These are phyloP conservation scores for Cadophora gregata DNA, from an alignment of 2,329 filamentous ascomycete species.

Conservation along the genomic window DNA sequence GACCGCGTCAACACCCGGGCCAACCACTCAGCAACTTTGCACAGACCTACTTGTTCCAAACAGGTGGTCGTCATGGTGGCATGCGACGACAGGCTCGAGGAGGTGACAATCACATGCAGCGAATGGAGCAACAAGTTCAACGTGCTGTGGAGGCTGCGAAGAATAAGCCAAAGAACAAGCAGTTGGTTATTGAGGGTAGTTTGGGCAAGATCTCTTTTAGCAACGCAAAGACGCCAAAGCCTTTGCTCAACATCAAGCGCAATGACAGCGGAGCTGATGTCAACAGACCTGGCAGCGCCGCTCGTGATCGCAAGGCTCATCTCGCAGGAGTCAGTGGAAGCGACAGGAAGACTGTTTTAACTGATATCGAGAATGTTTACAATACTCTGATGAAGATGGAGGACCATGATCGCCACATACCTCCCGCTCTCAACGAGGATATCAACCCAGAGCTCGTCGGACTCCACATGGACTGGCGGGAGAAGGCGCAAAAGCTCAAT, in stretches of 20 bases:
- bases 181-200: conserved; percentile 94
- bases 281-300: conserved; percentile 56
- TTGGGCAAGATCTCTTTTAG: conserved; percentile 98
- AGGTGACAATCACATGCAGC: conserved; percentile 95
- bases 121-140: conserved; percentile 99
- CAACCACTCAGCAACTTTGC: conserved; percentile 96
- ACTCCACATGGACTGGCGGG: conserved; percentile 80
- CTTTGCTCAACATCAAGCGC: conserved; percentile 93
- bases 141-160: conserved; percentile 97
- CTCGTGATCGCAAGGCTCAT: conserved; percentile 51
- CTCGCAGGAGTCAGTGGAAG: conserved; percentile 60
- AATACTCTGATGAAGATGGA: conserved; percentile 90
- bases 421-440: conserved; percentile 67
- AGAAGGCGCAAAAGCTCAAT: conserved; percentile 73
- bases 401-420: conserved; percentile 85
- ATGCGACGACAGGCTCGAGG: conserved; percentile 78
- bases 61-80: conserved; percentile 79
- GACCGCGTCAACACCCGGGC: conserved; percentile 86
- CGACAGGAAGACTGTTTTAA: conserved; percentile 82
- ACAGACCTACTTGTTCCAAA: conserved; percentile 96
- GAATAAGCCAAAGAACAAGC: conserved; percentile 96
- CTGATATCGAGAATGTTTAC: conserved; percentile 90
- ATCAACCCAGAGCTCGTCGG: conserved; percentile 73
- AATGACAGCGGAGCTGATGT: conserved; percentile 69
- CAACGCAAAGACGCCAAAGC: conserved; percentile 96